phyloP scores from a whole-genome alignment of 257 asterid genomes.

The Salvia hispanica region DNA sequence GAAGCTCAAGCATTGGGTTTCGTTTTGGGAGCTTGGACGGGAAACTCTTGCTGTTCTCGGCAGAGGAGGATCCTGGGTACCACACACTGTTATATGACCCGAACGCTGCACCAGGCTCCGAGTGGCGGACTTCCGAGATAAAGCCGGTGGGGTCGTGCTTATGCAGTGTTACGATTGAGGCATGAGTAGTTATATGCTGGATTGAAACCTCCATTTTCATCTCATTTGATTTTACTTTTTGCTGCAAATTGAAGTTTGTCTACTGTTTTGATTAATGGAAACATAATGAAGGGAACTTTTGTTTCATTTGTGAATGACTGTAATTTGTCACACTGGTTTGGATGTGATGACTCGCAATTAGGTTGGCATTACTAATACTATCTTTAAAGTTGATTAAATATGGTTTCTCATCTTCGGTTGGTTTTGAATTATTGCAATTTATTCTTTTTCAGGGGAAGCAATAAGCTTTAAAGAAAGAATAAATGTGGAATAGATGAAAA shows the following conservation, averaged over 20 bases:
- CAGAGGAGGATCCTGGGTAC: conserved; percentile 51
- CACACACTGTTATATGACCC: conserved; percentile 69
- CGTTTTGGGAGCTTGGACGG: conserved; percentile 65
- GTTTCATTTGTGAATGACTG: background rate
- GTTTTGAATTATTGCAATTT: too few species aligned
- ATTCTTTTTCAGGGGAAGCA: too few species aligned
- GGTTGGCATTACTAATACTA: background rate
- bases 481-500: too few species aligned
- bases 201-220: background rate
- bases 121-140: conserved; percentile 63
- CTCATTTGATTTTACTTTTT: background rate
- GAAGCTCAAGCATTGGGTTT: conserved; percentile 65
- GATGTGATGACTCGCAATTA: background rate
- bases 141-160: conserved; percentile 67
- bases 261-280: background rate
- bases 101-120: conserved; percentile 57
- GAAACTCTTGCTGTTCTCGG: conserved; percentile 65
- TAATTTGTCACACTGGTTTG: background rate
- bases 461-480: too few species aligned
- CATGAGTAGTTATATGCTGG: conserved; percentile 25
- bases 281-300: background rate
- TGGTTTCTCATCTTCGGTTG: too few species aligned
- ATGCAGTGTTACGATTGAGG: conserved; percentile 68
- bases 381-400: too few species aligned
- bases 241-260: background rate